Base-by-base conservation (phyloP, 257 asterid genomes). In the Asclepias syriaca region DNA sequence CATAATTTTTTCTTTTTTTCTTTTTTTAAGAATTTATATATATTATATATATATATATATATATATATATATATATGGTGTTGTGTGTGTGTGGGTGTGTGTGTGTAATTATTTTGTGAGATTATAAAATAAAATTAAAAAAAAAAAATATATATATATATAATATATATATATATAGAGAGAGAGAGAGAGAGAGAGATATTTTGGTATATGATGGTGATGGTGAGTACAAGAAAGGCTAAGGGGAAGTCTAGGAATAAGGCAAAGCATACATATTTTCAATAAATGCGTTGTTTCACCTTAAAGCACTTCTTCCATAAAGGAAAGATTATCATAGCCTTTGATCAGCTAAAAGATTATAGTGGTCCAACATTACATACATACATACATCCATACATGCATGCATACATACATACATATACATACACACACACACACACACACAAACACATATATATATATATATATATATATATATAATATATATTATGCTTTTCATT, bases 271-370 rank as follows among this genome's bases (percentile, higher is more conserved):
- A 64, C 64, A 75, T 46, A 37, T 48, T 68, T 63, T 60, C 74
- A 80, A 57, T 80, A 80, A 80, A 69, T 80, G 84, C 84, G 50
- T 56, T 72, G 66, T 71, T 65, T 68, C 61, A 69, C 57, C 78
- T 66, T 66, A 43, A 71, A 76, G 77, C 55, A 46, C 65, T 66
- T 34, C 55, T 77, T 58, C 77, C 43, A 32, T 9, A 72, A 77
- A 18, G 49, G 77, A 66, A 77, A 66, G 72, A 76, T 46, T 65
- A 32, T 56, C 71, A 65, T 51, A 76, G 75, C 74, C 74, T 11
- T 75, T 49, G 45, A 65, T 64, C 72, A 70, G 73, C 60, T 6
- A 46, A 67, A 54, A 69, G 12, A 39, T 40, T 13, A 37, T 45
- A 12, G 71, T 60, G 79, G 79, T 75, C 64, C 63, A 54, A 37